Conservation (phyloP, 2,329 filamentous ascomycete genomes). For the Cercospora berteroae region DNA sequence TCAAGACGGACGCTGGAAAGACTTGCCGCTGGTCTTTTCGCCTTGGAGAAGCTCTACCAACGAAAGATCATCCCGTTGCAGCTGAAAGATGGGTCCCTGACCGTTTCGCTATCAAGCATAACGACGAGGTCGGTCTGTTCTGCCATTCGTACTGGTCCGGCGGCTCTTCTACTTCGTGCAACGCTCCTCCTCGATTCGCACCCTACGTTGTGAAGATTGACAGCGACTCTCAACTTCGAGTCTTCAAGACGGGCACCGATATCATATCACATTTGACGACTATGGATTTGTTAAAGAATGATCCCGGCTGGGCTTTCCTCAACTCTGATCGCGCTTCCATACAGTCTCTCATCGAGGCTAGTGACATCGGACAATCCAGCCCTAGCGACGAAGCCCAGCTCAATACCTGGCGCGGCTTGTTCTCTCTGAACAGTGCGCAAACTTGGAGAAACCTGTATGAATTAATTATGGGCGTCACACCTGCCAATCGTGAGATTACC, state of each 20-base stretch:
- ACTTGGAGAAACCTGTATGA: not conserved
- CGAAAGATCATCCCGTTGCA: accelerated
- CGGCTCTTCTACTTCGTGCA: not conserved
- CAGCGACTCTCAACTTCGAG: not conserved
- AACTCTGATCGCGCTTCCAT: not conserved
- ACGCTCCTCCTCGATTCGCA: not conserved
- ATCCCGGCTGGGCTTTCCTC: not conserved
- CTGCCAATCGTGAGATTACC: not conserved
- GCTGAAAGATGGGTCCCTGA: not conserved
- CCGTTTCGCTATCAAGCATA: not conserved
- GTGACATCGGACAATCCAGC: not conserved
- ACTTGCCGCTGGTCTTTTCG: not conserved
- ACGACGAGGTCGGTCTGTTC: not conserved
- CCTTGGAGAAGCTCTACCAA: not conserved
- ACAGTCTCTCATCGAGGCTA: not conserved
- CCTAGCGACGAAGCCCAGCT: not conserved
- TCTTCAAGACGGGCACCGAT: not conserved
- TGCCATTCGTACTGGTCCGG: not conserved
- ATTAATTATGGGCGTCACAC: not conserved
- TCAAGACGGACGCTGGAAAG: not conserved
- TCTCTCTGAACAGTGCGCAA: too few relatives aligned
- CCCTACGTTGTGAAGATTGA: not conserved
- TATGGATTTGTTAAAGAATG: not conserved
- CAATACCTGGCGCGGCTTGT: not conserved
- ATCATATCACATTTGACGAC: not conserved